Evolutionary conservation across 148 eudicot genomes (phyloP).

Genomic region (Vaccinium corymbosum): DNA sequence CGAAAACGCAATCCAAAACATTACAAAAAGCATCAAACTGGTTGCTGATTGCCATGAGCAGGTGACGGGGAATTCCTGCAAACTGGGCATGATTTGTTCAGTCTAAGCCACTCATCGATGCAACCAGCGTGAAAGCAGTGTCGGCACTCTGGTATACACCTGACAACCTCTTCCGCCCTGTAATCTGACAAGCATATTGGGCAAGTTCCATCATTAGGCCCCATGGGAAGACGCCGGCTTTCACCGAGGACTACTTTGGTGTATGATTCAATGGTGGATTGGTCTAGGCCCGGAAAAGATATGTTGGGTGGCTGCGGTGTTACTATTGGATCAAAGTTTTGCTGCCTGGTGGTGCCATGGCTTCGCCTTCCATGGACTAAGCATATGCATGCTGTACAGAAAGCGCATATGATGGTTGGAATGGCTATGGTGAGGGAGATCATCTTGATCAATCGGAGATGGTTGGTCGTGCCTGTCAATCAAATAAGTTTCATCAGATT

Average conservation of each 20-base stretch:
- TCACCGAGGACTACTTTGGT: conserved; percentile 67
- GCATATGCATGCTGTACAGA: conserved; percentile 38
- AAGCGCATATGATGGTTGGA: conserved; percentile 46
- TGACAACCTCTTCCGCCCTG: conserved; percentile 48
- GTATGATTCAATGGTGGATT: conserved; percentile 74
- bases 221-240: conserved; percentile 65
- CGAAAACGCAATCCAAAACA: not conserved
- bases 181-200: conserved; percentile 81
- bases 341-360: not conserved
- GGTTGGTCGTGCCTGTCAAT: conserved; percentile 24
- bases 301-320: conserved; percentile 26
- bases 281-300: conserved; percentile 51
- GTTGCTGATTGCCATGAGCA: conserved; percentile 8
- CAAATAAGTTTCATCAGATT: not conserved
- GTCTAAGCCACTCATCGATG: conserved; percentile 72
- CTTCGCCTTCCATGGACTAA: not conserved
- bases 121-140: conserved; percentile 91
- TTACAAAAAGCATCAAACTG: not conserved
- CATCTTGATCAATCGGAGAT: conserved; percentile 38
- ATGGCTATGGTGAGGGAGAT: conserved; percentile 48
- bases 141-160: conserved; percentile 69
- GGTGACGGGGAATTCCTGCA: conserved; percentile 62
- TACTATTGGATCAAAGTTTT: not conserved
- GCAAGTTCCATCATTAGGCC: conserved; percentile 55
- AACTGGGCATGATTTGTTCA: conserved; percentile 68